phyloP scores from a whole-genome alignment of 129 eudicot species.

The Lactuca saligna region DNA sequence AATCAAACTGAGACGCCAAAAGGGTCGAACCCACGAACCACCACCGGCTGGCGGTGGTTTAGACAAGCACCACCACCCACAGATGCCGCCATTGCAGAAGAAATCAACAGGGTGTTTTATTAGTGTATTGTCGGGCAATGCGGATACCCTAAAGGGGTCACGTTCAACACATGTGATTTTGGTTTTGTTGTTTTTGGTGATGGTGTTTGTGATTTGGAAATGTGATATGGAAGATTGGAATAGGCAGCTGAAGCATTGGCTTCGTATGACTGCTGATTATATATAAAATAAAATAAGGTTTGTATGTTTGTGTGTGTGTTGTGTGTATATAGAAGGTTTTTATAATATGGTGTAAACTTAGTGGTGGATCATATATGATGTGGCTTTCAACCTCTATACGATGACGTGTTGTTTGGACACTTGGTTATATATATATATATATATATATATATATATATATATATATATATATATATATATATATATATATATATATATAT shows the following conservation, averaged over 20 bases:
- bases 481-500: too few species aligned
- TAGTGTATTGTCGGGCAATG: conserved; percentile 9
- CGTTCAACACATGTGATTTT: background rate
- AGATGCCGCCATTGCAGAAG: background rate
- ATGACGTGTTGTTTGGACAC: too few species aligned
- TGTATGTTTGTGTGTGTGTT: background rate
- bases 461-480: too few species aligned
- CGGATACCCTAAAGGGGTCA: background rate
- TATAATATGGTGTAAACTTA: background rate
- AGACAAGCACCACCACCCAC: background rate
- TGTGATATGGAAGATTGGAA: conserved; percentile 2
- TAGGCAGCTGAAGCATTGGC: conserved; percentile 28
- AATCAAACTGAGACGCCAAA: conserved; percentile 39
- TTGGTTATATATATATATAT: too few species aligned
- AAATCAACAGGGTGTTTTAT: conserved; percentile 20
- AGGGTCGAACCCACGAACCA: background rate
- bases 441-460: too few species aligned
- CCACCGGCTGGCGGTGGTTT: background rate
- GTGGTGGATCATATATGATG: background rate
- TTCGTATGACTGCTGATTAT: conserved; percentile 25
- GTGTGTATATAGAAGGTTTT: too few species aligned
- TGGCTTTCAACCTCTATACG: background rate
- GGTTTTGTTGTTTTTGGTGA: conserved; percentile 35
- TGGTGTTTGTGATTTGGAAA: conserved; percentile 20
- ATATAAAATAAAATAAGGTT: conserved; percentile 14